Evolutionary conservation across 2,329 filamentous ascomycete species (phyloP), one percentile per base, ranked within the genome.

Genomic region (Fusarium euwallaceae): DNA sequence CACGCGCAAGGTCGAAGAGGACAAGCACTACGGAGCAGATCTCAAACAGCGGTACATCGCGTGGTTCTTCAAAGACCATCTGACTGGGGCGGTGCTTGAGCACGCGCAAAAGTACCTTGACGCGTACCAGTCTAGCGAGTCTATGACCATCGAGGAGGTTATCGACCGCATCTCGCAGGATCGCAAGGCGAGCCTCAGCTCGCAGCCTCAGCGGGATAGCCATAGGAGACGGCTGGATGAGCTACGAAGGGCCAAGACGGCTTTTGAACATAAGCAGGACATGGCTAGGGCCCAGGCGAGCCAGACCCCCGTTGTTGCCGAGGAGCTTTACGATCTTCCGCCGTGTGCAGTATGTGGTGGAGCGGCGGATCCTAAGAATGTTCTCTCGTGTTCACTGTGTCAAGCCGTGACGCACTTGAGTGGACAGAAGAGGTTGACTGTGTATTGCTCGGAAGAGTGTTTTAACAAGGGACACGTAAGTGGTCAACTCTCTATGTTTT

Each of bases 391-490:
- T 61, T 79, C 83, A 2, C 60, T 87, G 7, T 88, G 87, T 75
- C 84, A 88, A 71, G 77, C 85, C n/a, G 77, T 86, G 3, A 70
- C 78, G 12, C 79, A 84, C 43, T 81, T 84, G 67, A 83, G 83
- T 14, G 80, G 84, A 4, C 70, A 70, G 11, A 78, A 80, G 60
- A 79, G 78, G 34, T 73, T 86, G 65, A 84, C 83, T 3, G 78
- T 87, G 9, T 88, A 87, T 72, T 88, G 87, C 76, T 86, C 85
- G 1, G 81, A 84, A 8, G 80, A 80, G 27, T 88, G 86, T 71
- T 81, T 80, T 32, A 78, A 82, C 8, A 80, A 82, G 43, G 83
- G 82, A 60, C 83, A 85, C 59, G 87, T 88, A 78, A 77, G 85
- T 83, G 10, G 32, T 6, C 24, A 22, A 4, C n/a, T n/a, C 14